Evolutionary conservation across 768 basidiomycete genomes (phyloP), one percentile per base, ranked within the genome.

Genomic region (Lactifluus hygrophoroides): DNA sequence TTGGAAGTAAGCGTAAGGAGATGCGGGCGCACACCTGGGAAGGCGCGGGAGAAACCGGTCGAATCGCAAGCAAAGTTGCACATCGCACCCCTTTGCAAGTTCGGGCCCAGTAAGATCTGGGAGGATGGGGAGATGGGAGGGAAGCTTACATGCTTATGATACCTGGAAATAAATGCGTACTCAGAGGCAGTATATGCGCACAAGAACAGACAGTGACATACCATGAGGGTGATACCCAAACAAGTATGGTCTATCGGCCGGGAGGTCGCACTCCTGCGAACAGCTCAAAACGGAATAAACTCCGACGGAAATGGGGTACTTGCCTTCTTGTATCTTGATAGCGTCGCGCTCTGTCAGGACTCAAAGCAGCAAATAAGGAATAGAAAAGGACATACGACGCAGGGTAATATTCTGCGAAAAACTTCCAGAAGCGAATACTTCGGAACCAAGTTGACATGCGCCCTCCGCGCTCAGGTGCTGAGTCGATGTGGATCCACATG

Each of bases 151-250:
- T 97, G 66, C 95, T 94, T 69, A 99, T 97, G 64, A 99, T 97
- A 40, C 94, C 91, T 94, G 64, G 27, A 14, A 7, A 54, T 4
- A 37, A 21, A 27, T 11, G 8, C 25, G 48, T 13, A 2, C 8
- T 40, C 48, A 23, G 32, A 34, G 13, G 42, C 35, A 51, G 53
- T 10, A 58, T 40, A 38, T 13, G 25, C 21, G 14, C 3, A 43
- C 45, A 28, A 34, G 4, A 59, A 21, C n/a, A 35, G 30, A 58
- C 1, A n/a, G 21, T 32, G 43, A 69, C 80, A 34, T 59, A 86
- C 94, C 96, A 72, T 99, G 96, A 17, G 96, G 96, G 71, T 99
- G 96, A 71, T 97, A 97, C 8, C 95, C 96, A 72, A 99, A 99
- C 14, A 99, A 81, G 73, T 99, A 99, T 19, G 90, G 86, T 62